A percentile compares a stretch with the other conserved stretches of the same genome.
phyloP scores from a whole-genome alignment of 2,329 filamentous ascomycete species.

The Cordyceps militaris region DNA sequence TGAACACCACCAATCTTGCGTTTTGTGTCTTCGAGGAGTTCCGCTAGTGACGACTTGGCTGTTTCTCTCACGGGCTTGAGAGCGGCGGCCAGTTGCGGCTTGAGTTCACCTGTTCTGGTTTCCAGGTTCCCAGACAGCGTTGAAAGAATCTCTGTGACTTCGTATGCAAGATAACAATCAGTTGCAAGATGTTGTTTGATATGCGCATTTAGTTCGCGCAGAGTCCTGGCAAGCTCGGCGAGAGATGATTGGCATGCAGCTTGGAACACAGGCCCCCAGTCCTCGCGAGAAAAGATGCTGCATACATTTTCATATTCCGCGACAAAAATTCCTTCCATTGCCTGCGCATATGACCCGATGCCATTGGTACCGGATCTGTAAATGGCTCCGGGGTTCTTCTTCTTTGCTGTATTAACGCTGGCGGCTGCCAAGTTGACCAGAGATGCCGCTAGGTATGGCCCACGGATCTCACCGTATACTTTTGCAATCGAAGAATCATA shows the following conservation, averaged over 20 bases:
- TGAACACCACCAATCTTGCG: conserved; percentile 59
- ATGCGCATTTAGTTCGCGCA: conserved; percentile 83
- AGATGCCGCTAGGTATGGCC: conserved; percentile 75
- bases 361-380: conserved; percentile 87
- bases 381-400: conserved; percentile 72
- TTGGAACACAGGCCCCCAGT: conserved; percentile 74
- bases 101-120: conserved; percentile 75
- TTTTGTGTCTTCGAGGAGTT: conserved; percentile 77
- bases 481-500: conserved; percentile 66
- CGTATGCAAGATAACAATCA: conserved; percentile 92
- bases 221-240: conserved; percentile 73
- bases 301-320: conserved; percentile 90
- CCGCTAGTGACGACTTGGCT: conserved; percentile 75
- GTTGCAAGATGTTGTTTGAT: conserved; percentile 80
- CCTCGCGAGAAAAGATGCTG: conserved; percentile 75
- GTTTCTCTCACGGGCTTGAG: conserved; percentile 88
- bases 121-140: conserved; percentile 73
- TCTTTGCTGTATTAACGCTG: conserved; percentile 74
- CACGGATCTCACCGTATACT: conserved; percentile 79
- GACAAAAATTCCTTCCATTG: conserved; percentile 78
- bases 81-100: conserved; percentile 73
- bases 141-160: conserved; percentile 86
- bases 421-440: conserved; percentile 82
- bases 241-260: conserved; percentile 72
- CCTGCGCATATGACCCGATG: conserved; percentile 80